Conservation (phyloP, 306 rosid species). For the Castanea mollissima region DNA sequence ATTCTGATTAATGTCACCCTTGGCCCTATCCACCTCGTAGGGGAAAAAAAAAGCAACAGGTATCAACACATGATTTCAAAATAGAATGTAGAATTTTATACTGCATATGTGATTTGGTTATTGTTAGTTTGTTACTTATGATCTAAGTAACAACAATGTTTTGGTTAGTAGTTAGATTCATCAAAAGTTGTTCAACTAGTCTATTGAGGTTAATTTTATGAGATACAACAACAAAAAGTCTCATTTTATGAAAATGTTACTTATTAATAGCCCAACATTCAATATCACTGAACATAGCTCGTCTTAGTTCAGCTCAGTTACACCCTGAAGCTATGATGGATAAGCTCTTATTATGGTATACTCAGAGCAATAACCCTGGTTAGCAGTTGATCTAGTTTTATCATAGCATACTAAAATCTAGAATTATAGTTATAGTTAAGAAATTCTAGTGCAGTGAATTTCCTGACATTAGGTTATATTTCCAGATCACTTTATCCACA, state of each 20-base stretch:
- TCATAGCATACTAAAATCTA: too few species aligned
- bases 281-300: too few species aligned
- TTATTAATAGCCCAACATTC: too few species aligned
- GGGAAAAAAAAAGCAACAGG: constrained; percentile 8
- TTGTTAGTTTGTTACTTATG: not conserved
- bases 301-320: not conserved
- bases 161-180: not conserved
- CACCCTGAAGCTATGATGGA: not conserved
- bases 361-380: not conserved
- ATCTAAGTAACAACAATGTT: not conserved
- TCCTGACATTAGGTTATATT: not conserved
- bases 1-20: constrained; percentile 35
- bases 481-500: not conserved
- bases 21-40: constrained; percentile 61
- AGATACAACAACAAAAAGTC: not conserved
- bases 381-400: too few species aligned
- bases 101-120: not conserved
- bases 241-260: too few species aligned
- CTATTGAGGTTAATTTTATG: not conserved
- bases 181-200: not conserved
- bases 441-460: not conserved
- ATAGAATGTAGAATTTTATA: not conserved
- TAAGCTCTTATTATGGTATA: not conserved
- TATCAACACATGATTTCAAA: constrained; percentile 1
- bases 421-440: too few species aligned